Base-by-base conservation (phyloP, 805 yeast species). In the Yamadazyma nakazawae region DNA sequence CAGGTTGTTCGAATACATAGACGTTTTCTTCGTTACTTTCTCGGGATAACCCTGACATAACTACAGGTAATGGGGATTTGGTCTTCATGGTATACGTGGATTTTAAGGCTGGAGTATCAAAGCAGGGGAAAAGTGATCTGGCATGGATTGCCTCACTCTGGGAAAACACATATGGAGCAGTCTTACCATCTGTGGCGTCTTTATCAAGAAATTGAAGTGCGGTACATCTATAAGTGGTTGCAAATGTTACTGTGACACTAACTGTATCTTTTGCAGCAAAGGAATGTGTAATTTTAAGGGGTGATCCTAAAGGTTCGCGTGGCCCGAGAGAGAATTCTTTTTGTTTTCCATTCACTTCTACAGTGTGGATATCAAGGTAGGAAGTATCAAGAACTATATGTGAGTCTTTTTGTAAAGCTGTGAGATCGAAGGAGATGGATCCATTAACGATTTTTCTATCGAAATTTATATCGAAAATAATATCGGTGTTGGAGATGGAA, bases 101-200 rank as follows among this genome's bases (percentile, higher is more conserved):
- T 62, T 90, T 90, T 26, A 89, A 76, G 0, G 92, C 76, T 1
- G 97, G 96, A 0, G 97, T 89, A 64, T 90, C 97, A 61, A 90
- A 90, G 57, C 89, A 86, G 8, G 97, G 97, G 68, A 86, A 84
- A 59, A 89, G 74, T 13, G 92, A 79, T 58, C 97, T 77, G 6
- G 96, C 94, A 60, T 90, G 96, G 53, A 87, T 89, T 32, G 96
- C 90, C 68, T 90, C 96, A 61, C 95, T 80, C 67, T 90, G 97
- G 10, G 96, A 88, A 63, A 89, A 90, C 48, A 90, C 73, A 63
- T 80, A 85, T 0, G 88, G 89, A 21, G 74, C 72, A 36, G 76
- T 77, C 50, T 82, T 79, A 14, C 91, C 95, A 40, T 82, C 82
- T 8, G 96, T 85, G 55, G 83, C 86, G 44, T 75, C 80, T 31